Evolutionary conservation across 2,329 filamentous ascomycete genomes (phyloP), one percentile per base, ranked within the genome.

Genomic region (Colletotrichum australisinense): DNA sequence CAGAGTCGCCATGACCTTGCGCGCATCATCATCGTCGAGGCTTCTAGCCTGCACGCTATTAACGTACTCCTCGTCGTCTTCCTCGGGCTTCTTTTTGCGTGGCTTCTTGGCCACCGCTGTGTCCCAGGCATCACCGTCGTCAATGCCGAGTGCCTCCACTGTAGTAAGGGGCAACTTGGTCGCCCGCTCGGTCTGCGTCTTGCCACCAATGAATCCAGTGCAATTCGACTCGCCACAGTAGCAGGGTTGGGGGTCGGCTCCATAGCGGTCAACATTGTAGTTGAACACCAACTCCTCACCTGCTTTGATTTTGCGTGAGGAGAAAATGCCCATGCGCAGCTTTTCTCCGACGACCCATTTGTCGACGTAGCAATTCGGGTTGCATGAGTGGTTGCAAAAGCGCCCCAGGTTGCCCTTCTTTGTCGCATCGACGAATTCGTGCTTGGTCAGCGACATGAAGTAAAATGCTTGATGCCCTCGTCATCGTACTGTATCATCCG

Each of bases 301-400:
- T 22, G 94, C 92, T 80, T 92, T 91, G 80, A 99, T 93, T 79
- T 90, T 88, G 76, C 95, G 94, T 84, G 94, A 90, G 78, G 95
- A 94, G 86, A 99, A 99, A 78, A 99, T 98, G 78, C 97, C 97
- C 97, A 99, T 99, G 78, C 97, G 95, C 81, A 98, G 87, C 86
- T 98, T 98, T 79, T 97, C 94, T 22, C 95, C 95, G 42, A 99
- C 95, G 72, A 98, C 95, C 97, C 97, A 99, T 86, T 99, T 99
- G 88, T 99, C 97, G 76, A 99, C 96, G 83, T 97, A 98, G 84
- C 95, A 98, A 81, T 99, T 99, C 22, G 97, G 97, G 82, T 97
- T 98, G 88, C 97, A 99, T 9, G 97, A 98, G 83, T 99, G 97
- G 80, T 99, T 99, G 89, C 97, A 99, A 81, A 99, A 99, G 35